Base-by-base conservation (phyloP, 345 rosid genomes). In the Orychophragmus violaceus region DNA sequence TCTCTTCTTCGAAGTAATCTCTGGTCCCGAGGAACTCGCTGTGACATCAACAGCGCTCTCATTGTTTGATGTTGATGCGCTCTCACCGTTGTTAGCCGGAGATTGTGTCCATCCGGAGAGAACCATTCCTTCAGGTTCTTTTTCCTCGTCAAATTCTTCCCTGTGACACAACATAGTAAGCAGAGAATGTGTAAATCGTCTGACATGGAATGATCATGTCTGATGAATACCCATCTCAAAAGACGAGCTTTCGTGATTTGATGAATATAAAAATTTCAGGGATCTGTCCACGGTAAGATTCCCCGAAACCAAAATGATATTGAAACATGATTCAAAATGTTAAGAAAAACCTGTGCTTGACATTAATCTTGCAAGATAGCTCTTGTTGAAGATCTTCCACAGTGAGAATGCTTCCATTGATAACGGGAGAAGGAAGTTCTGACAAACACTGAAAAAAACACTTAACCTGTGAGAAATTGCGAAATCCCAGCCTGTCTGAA, bases 341-440 rank as follows among this genome's bases (percentile, higher is more conserved):
- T 0, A 44, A 59, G 6, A 32, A 52, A 18, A 75, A 95, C 99
- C 99, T 87, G 58, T 95, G 96, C 80, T 89, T 91, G 77, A 95
- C 81, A 66, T 83, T 77, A 55, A 95, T 86, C 55, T 68, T 81
- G 89, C 99, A 91, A 55, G 85, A 77, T 62, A 91, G 80, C 81
- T 91, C 97, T 64, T 95, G 99, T 56, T 77, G 91, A 55, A 95
- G 87, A 87, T 95, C 99, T 81, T 89, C 96, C 2, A 91, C 87
- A 0, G 80, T 77, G 54, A 95, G 83, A 54, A 75, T 76, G 36
- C 88, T 80, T 79, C 97, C 96, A 46, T 83, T 80, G 41, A 84
- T 77, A 55, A 90, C 78, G 39, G 96, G 85, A 65, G 90, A 77
- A 62, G 97, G 97, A 71, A 91, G 95, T 64, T 87, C 88, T 24